phyloP scores from a whole-genome alignment of 257 asterid genomes.

The Scutellaria minor region DNA sequence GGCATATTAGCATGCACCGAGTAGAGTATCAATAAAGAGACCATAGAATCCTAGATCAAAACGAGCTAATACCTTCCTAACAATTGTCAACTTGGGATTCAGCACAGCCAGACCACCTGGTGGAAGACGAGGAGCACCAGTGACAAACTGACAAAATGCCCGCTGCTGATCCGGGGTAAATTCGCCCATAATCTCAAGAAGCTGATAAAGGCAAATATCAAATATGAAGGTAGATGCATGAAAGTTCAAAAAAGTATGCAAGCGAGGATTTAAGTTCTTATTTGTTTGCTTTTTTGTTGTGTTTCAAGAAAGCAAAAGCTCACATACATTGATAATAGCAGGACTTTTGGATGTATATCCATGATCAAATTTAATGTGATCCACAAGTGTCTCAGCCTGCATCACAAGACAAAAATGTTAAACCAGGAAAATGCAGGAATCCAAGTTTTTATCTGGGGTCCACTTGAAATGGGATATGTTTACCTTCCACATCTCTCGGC shows the following conservation, averaged over 20 bases:
- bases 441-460: constrained; percentile 18
- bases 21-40: neutral
- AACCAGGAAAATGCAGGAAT: constrained; percentile 24
- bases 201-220: constrained; percentile 47
- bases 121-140: constrained; percentile 99
- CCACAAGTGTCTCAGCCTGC: constrained; percentile 89
- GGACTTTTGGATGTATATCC: constrained; percentile 99
- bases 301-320: constrained; percentile 29
- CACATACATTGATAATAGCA: constrained; percentile 71
- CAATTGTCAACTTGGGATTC: constrained; percentile 95
- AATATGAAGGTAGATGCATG: neutral
- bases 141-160: constrained; percentile 96
- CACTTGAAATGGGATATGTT: constrained; percentile 26
- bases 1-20: neutral
- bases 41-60: neutral
- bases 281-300: neutral
- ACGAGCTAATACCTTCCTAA: constrained; percentile 74
- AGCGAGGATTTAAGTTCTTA: neutral
- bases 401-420: constrained; percentile 33
- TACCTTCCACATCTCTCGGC: constrained; percentile 98
- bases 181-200: constrained; percentile 96
- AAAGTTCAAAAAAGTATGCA: neutral
- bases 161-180: constrained; percentile 94
- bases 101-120: constrained; percentile 95
- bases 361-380: constrained; percentile 97